Conservation (phyloP, 495 filamentous ascomycete species). For the Neurospora terricola region DNA sequence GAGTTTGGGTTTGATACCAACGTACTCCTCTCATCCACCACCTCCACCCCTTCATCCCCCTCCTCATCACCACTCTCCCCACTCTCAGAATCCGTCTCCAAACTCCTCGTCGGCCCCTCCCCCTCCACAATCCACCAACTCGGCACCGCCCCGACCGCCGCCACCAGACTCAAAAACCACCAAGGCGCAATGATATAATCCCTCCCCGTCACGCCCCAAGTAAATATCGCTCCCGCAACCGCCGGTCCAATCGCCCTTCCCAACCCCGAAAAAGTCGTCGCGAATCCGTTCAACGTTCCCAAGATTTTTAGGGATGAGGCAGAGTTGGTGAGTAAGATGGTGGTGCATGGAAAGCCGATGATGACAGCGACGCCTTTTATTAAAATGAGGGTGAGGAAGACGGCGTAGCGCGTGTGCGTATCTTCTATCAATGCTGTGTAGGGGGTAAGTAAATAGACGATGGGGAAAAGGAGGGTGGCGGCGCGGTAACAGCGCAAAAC, state of each 20-base stretch:
- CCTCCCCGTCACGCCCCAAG: slow-evolving; percentile 50
- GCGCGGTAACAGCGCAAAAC: slow-evolving; percentile 57
- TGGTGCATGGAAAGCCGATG: slow-evolving; percentile 77
- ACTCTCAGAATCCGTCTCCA: slow-evolving; percentile 2
- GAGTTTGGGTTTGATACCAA: background rate
- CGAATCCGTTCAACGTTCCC: slow-evolving; percentile 84
- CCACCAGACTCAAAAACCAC: slow-evolving; percentile 58
- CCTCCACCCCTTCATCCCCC: slow-evolving; percentile 1
- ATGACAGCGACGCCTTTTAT: slow-evolving; percentile 61
- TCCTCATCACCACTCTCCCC: slow-evolving; percentile 33
- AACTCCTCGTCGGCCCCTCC: slow-evolving; percentile 51
- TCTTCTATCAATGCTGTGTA: slow-evolving; percentile 55
- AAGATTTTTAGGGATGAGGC: slow-evolving; percentile 63
- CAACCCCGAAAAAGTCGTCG: slow-evolving; percentile 66
- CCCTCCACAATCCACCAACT: slow-evolving; percentile 64
- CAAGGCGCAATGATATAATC: slow-evolving; percentile 70
- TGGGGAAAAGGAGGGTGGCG: slow-evolving; percentile 50
- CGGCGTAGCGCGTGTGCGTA: slow-evolving; percentile 28
- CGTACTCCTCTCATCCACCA: background rate
- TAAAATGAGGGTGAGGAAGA: slow-evolving; percentile 49
- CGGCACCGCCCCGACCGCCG: slow-evolving; percentile 52
- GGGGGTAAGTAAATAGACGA: slow-evolving; percentile 64
- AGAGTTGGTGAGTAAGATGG: slow-evolving; percentile 85
- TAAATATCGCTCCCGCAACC: slow-evolving; percentile 53
- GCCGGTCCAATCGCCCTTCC: slow-evolving; percentile 73